A percentile compares a stretch with the other conserved stretches of the same genome.
Conservation (phyloP, 352 stramenopile species). For the Pythium dissimile region DNA sequence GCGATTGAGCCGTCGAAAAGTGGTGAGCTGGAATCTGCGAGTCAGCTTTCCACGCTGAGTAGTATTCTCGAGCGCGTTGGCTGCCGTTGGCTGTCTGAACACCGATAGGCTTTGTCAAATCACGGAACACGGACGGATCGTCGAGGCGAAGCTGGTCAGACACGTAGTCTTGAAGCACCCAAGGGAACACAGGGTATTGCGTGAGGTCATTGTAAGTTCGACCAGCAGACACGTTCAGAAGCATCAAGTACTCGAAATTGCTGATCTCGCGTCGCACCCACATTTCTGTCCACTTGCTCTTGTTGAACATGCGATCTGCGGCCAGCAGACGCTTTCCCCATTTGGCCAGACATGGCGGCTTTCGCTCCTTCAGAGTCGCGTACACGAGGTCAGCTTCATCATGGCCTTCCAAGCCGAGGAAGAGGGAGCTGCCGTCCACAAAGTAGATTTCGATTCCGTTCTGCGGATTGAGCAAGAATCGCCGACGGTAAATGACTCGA, state of each 20-base stretch:
- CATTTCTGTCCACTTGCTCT: conserved; percentile 86
- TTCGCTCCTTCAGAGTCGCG: conserved; percentile 70
- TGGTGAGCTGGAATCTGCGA: conserved; percentile 67
- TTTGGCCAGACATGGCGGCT: conserved; percentile 74
- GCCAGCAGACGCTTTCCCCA: conserved; percentile 73
- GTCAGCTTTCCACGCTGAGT: conserved; percentile 38
- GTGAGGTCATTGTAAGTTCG: conserved; percentile 97
- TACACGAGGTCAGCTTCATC: conserved; percentile 79
- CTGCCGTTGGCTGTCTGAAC: conserved; percentile 62
- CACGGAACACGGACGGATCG: conserved; percentile 92
- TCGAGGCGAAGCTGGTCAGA: conserved; percentile 92
- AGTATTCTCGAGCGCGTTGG: conserved; percentile 44
- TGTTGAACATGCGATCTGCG: conserved; percentile 67
- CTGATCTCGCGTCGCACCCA: conserved; percentile 84
- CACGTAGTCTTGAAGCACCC: conserved; percentile 96
- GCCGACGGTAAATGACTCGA: conserved; percentile 68
- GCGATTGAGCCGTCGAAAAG: conserved; percentile 67
- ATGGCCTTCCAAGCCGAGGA: conserved; percentile 63
- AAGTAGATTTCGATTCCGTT: conserved; percentile 85
- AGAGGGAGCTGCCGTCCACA: conserved; percentile 77
- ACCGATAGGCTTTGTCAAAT: conserved; percentile 97
- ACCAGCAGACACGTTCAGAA: conserved; percentile 94
- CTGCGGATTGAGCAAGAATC: conserved; percentile 66
- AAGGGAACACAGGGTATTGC: conserved; percentile 99
- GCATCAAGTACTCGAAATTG: conserved; percentile 97